Evolutionary conservation across 2,329 filamentous ascomycete species (phyloP), one percentile per base, ranked within the genome.

Genomic region (Pestalotiopsis sp.): DNA sequence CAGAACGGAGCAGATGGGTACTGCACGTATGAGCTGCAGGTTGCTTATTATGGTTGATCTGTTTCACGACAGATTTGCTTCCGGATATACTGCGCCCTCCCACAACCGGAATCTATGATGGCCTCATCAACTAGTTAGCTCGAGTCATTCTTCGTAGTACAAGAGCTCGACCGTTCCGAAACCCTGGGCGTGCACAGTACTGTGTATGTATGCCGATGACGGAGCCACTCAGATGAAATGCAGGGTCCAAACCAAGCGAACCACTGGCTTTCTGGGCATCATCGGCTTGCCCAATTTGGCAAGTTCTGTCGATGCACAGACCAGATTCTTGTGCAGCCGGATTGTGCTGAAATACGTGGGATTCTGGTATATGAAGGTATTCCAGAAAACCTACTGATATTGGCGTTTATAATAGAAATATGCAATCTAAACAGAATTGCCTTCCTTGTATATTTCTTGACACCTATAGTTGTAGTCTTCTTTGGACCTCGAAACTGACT

Each of bases 161-260:
- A 52, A 45, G 17, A 20, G 45, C 45, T 17, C 45, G 20, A n/a
- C 41, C 17, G 41, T 17, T 14, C 12, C 41, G 14, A 52, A 20
- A 9, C 14, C 17, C 17, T 20, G 45, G 45, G 17, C 17, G 5
- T 52, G 17, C 17, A 23, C 45, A 6, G 61, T 9, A 13, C 25
- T 27, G 27, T 27, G 27, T 27, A 27, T 27, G 27, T 27, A 27
- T 64, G 38, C 61, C 61, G 61, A 64, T 64, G 61, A 64, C 61
- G 61, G 61, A 64, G 61, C 23, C 57, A 27, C 57, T 59, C 57
- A 59, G 14, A 9, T 36, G 17, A 25, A 25, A 64, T 64, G 61
- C 61, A 64, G 61, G 61, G 61, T 64, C 61, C 61, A 64, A 36
- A 52, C n/a, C 61, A 49, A 64, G 39, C 36, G 61, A 64, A 14